Conservation (phyloP, 495 filamentous ascomycete genomes). For the Daldinia concentrica region DNA sequence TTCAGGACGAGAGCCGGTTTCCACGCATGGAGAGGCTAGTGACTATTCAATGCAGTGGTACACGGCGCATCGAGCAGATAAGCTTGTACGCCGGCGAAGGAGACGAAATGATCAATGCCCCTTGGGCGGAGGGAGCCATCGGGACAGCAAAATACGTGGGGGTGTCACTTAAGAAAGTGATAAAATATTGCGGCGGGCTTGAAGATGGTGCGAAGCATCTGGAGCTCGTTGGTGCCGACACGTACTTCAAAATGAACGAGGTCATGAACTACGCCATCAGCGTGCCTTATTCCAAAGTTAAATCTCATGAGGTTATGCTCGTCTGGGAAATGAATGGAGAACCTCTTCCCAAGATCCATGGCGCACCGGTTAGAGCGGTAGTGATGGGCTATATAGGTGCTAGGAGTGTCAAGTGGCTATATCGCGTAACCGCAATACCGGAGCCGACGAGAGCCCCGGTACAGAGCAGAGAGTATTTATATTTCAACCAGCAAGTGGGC, state of each 20-base stretch:
- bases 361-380: conserved; percentile 68
- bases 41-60: conserved; percentile 75
- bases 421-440: conserved; percentile 60
- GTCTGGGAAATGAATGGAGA: conserved; percentile 78
- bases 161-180: conserved; percentile 70
- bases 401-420: conserved; percentile 66
- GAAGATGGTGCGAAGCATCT: conserved; percentile 64
- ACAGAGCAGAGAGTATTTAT: conserved; percentile 65
- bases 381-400: conserved; percentile 72
- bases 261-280: conserved; percentile 71
- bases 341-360: conserved; percentile 71
- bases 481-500: conserved; percentile 67
- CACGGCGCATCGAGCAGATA: conserved; percentile 74
- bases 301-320: conserved; percentile 70
- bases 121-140: conserved; percentile 74
- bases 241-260: conserved; percentile 71
- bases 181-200: conserved; percentile 72
- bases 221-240: conserved; percentile 71
- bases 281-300: conserved; percentile 72
- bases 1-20: conserved; percentile 65
- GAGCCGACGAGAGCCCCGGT: conserved; percentile 54
- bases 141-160: conserved; percentile 70
- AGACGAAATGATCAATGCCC: conserved; percentile 74
- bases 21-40: conserved; percentile 63
- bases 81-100: conserved; percentile 69